phyloP scores from a whole-genome alignment of 2,329 filamentous ascomycete genomes.

The Shiraia bambusicola region DNA sequence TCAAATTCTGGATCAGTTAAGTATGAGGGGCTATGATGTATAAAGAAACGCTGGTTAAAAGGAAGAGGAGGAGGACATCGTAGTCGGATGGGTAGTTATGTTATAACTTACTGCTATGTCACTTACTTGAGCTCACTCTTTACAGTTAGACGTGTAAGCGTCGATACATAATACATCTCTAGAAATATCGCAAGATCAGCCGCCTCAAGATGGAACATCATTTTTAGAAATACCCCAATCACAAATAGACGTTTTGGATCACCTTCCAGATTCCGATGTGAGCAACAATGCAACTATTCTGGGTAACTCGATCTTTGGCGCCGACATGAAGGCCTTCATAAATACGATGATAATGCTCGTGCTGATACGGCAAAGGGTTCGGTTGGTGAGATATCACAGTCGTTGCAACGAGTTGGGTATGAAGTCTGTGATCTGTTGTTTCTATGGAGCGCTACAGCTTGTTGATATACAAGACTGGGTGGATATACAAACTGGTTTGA shows the following conservation, averaged over 20 bases:
- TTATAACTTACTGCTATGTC: conserved; percentile 12
- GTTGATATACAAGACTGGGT: no score
- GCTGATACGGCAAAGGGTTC: no score
- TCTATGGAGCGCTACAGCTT: no score
- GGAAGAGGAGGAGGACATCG: conserved; percentile 31
- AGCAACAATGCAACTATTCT: conserved; percentile 11
- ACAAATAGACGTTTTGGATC: conserved; percentile 26
- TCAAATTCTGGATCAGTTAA: background rate
- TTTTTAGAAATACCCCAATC: conserved; percentile 29
- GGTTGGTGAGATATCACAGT: no score
- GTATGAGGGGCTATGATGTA: conserved; percentile 1
- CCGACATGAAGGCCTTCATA: no score
- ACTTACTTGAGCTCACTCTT: conserved; percentile 1
- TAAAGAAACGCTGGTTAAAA: conserved; percentile 13
- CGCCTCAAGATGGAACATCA: conserved; percentile 4
- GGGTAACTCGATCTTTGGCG: conserved; percentile 10
- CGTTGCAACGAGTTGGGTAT: no score
- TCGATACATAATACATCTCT: conserved; percentile 23
- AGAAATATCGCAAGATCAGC: conserved; percentile 3
- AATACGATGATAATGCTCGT: no score
- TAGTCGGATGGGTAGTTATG: conserved; percentile 31
- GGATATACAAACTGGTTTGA: no score
- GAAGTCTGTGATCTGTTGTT: no score
- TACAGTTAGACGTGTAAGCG: conserved; percentile 37
- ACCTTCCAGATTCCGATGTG: conserved; percentile 12